phyloP scores from a whole-genome alignment of 257 asterid species.

The Jacaranda copaia region DNA sequence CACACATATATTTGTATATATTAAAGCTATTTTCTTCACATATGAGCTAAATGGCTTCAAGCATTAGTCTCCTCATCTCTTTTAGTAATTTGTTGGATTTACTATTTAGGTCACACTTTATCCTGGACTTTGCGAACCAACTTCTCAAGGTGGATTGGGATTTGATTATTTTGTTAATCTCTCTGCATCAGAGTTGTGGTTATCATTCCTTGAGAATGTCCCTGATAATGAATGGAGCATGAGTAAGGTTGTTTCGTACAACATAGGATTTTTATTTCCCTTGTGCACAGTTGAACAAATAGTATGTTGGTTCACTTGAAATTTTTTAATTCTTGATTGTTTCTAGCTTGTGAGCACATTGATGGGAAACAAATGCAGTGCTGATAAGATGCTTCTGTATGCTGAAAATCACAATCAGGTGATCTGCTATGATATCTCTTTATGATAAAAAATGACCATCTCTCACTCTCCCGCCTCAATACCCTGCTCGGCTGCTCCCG shows the following conservation, averaged over 20 bases:
- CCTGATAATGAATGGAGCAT: conserved; percentile 95
- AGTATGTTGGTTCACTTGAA: conserved; percentile 13
- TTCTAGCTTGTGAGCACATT: conserved; percentile 77
- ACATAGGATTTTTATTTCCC: conserved; percentile 27
- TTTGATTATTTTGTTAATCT: conserved; percentile 89
- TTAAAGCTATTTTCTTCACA: conserved; percentile 11
- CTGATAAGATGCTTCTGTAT: conserved; percentile 83
- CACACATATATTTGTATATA: neutral
- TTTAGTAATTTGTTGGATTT: conserved; percentile 36
- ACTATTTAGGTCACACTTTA: conserved; percentile 77
- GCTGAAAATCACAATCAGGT: conserved; percentile 99
- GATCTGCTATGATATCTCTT: conserved; percentile 28
- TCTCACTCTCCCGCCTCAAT: neutral
- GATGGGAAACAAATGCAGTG: conserved; percentile 58
- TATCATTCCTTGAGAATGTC: conserved; percentile 68
- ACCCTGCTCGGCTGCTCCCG: neutral
- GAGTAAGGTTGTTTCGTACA: conserved; percentile 74
- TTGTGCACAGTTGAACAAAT: conserved; percentile 26
- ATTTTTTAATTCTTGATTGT: conserved; percentile 37
- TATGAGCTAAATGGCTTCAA: conserved; percentile 23
- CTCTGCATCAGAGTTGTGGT: conserved; percentile 94
- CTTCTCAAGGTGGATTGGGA: conserved; percentile 96
- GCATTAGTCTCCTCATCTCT: conserved; percentile 16
- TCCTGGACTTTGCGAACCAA: conserved; percentile 94
- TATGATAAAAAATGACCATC: neutral